A percentile compares a stretch with the other conserved stretches of the same genome.
These are phyloP conservation scores for Leishmania gerbilli DNA, from an alignment of 208 protist species.

Conservation along the genomic window DNA sequence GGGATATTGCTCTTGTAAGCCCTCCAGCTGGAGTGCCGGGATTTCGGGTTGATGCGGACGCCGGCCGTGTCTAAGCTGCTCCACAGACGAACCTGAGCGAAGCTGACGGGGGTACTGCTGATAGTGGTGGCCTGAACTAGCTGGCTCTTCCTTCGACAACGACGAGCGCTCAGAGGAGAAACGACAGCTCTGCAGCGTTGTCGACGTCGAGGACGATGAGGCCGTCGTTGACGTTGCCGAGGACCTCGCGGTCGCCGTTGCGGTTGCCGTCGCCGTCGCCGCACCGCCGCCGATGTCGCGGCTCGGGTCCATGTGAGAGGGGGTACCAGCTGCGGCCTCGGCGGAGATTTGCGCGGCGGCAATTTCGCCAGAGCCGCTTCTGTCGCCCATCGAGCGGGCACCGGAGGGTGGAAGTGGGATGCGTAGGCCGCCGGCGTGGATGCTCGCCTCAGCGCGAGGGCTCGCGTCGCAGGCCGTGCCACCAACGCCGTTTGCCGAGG, in stretches of 20 bases:
- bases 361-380: background rate
- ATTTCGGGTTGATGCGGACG: background rate
- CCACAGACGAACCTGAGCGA: background rate
- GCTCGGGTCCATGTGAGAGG: background rate
- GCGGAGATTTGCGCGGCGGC: background rate
- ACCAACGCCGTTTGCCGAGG: background rate
- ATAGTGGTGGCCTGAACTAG: background rate
- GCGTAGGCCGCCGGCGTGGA: background rate
- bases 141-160: slow-evolving; percentile 3
- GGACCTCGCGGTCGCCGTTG: background rate
- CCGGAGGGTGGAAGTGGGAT: background rate
- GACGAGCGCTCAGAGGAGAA: slow-evolving; percentile 4
- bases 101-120: background rate
- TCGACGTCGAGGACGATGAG: background rate
- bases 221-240: background rate
- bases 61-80: background rate
- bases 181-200: background rate
- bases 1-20: background rate
- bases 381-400: background rate
- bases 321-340: background rate
- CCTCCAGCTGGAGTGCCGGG: background rate
- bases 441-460: background rate
- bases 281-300: background rate
- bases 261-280: background rate
- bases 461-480: background rate